phyloP scores from a whole-genome alignment of 768 basidiomycete species.

The Dentipellis fragilis region DNA sequence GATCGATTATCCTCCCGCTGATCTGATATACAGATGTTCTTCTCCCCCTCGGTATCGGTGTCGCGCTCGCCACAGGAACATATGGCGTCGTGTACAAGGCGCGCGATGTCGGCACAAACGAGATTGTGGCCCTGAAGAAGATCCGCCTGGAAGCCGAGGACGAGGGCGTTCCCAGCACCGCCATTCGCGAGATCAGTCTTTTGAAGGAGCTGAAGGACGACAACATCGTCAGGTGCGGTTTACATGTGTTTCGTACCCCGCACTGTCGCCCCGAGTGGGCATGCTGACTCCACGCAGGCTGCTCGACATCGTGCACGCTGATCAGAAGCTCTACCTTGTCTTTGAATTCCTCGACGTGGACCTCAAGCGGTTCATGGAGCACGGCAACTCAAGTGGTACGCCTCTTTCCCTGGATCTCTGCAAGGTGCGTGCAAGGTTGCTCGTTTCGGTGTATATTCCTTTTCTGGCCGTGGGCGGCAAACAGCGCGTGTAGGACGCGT shows the following conservation, averaged over 20 bases:
- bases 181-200: slow-evolving; percentile 95
- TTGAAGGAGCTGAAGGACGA: slow-evolving; percentile 95
- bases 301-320: slow-evolving; percentile 92
- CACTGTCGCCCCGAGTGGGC: neutral
- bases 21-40: neutral
- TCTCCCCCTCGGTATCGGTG: neutral
- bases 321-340: slow-evolving; percentile 95
- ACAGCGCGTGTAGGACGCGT: slow-evolving; percentile 24
- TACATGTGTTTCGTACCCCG: neutral
- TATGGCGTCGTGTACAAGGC: slow-evolving; percentile 99
- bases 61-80: slow-evolving; percentile 50
- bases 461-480: slow-evolving; percentile 2
- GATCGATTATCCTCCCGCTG: neutral
- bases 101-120: slow-evolving; percentile 63
- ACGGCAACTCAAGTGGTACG: slow-evolving; percentile 57
- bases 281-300: slow-evolving; percentile 38
- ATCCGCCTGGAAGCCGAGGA: slow-evolving; percentile 97
- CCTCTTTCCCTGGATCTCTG: slow-evolving; percentile 66
- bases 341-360: slow-evolving; percentile 98
- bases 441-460: slow-evolving; percentile 1
- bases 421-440: slow-evolving; percentile 51
- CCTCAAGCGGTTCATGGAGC: slow-evolving; percentile 94
- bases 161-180: slow-evolving; percentile 96
- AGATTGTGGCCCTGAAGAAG: slow-evolving; percentile 96
- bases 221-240: slow-evolving; percentile 79